Evolutionary conservation across 208 protist species (phyloP).

Genomic region (Endotrypanum monterogeii): DNA sequence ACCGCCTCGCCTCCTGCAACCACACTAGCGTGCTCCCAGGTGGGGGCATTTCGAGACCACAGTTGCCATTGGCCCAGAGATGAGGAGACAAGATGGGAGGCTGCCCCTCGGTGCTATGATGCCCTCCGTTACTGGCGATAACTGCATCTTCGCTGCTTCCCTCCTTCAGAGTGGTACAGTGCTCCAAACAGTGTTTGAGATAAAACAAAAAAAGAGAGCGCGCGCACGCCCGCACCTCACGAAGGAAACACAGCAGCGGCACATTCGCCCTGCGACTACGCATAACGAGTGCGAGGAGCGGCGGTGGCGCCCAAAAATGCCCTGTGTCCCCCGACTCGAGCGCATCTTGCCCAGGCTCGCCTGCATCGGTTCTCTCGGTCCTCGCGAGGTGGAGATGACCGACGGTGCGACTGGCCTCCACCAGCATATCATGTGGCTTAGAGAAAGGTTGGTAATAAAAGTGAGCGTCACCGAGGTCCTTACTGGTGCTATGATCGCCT

Average conservation of each 20-base stretch:
- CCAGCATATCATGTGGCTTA: slow-evolving; percentile 31
- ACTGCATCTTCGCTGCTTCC: slow-evolving; percentile 1
- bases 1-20: slow-evolving; percentile 16
- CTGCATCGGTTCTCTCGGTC: no score
- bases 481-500: background rate
- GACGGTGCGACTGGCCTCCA: slow-evolving; percentile 29
- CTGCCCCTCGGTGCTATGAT: background rate
- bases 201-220: slow-evolving; percentile 32
- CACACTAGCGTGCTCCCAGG: slow-evolving; percentile 20
- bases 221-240: slow-evolving; percentile 50
- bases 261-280: slow-evolving; percentile 62
- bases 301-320: slow-evolving; percentile 30
- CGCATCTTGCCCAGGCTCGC: background rate
- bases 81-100: background rate
- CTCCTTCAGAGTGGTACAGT: slow-evolving; percentile 9
- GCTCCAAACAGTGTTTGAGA: slow-evolving; percentile 22
- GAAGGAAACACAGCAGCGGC: slow-evolving; percentile 74
- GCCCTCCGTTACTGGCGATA: slow-evolving; percentile 1
- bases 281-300: slow-evolving; percentile 25
- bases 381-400: background rate
- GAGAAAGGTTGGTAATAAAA: slow-evolving; percentile 33
- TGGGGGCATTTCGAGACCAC: slow-evolving; percentile 10
- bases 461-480: slow-evolving; percentile 3
- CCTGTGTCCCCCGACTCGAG: background rate
- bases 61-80: background rate